phyloP scores from a whole-genome alignment of 2,329 filamentous ascomycete species.

The Apiospora sp. region DNA sequence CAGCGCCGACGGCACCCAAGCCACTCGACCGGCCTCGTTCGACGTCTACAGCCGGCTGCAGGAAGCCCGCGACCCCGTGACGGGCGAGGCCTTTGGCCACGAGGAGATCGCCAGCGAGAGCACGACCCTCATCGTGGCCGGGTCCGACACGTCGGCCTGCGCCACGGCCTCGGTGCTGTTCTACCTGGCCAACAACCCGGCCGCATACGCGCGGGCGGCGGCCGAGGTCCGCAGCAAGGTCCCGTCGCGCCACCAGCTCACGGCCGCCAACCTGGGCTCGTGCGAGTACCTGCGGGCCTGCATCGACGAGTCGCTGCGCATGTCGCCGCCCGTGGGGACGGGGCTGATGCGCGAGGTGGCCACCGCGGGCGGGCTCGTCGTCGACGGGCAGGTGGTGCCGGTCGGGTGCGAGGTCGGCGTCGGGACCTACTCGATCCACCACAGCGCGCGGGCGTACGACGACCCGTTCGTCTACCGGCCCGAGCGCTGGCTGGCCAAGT shows the following conservation, averaged over 20 bases:
- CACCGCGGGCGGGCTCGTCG: slow-evolving; percentile 16
- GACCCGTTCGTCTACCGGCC: too few species aligned
- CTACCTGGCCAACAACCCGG: slow-evolving; percentile 23
- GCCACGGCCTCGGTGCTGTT: slow-evolving; percentile 20
- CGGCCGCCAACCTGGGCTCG: too few species aligned
- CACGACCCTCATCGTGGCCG: slow-evolving; percentile 26
- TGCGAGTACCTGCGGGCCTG: not conserved
- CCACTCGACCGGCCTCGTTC: too few species aligned
- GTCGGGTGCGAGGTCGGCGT: too few species aligned
- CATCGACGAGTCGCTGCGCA: slow-evolving; percentile 24
- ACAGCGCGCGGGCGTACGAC: too few species aligned
- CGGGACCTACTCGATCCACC: too few species aligned
- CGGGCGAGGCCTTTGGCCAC: slow-evolving; percentile 20
- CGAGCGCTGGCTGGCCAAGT: too few species aligned
- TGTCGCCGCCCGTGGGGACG: slow-evolving; percentile 26
- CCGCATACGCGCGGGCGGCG: slow-evolving; percentile 22
- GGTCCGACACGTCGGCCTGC: slow-evolving; percentile 26
- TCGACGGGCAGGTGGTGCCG: not conserved
- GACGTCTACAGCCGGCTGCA: slow-evolving; percentile 25
- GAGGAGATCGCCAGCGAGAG: slow-evolving; percentile 25
- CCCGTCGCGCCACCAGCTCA: too few species aligned
- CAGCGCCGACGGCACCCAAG: too few species aligned
- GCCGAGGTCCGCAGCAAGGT: slow-evolving; percentile 26
- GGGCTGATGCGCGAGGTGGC: slow-evolving; percentile 26
- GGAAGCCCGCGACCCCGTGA: slow-evolving; percentile 25